Base-by-base conservation (phyloP, 129 eudicot species). In the Flaveria linearis region DNA sequence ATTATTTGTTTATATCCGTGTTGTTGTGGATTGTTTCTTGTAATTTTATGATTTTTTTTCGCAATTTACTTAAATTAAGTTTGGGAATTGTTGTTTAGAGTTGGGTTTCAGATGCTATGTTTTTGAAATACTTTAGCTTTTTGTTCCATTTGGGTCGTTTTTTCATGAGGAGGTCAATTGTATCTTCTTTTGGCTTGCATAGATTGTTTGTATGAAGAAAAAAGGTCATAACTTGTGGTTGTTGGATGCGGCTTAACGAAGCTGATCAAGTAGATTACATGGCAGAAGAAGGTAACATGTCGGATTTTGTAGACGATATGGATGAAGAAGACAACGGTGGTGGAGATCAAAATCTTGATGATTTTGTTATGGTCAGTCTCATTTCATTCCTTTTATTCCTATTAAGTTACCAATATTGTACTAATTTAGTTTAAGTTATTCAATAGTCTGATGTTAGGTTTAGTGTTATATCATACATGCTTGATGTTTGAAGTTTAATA, bases 271-370 rank as follows among this genome's bases (percentile, higher is more conserved):
- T 75, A 33, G 86, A 83, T 50, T 72, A 83, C 84, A 73, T 81
- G 88, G 93, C 62, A 8, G 88, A 88, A 71, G 93, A 83, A 68
- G 81, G 82, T 14, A 82, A 78, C 66, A 81, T 74, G 76, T 71
- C 79, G 9, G 88, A 85, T 75, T 78, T 86, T 56, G 46, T 68
- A 22, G 84, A 71, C 68, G 82, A 82, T 68, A 51, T 75, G 18
- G 87, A 88, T 18, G 92, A 62, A 60, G 87, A 85, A n/a, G 75
- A 76, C 42, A 52, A 85, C 43, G 71, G 60, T 62, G 81, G 56
- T 42, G 87, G 61, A 18, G 88, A 88, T 70, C 60, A 65, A 15
- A 66, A 74, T 62, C 82, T 84, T 68, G 87, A 88, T 71, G 93
- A 84, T 62, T 84, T 81, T 56, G 88, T 84, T 9, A 79, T 82